These are phyloP conservation scores for Amanita thiersii DNA, from an alignment of 768 basidiomycete species.

Conservation along the genomic window DNA sequence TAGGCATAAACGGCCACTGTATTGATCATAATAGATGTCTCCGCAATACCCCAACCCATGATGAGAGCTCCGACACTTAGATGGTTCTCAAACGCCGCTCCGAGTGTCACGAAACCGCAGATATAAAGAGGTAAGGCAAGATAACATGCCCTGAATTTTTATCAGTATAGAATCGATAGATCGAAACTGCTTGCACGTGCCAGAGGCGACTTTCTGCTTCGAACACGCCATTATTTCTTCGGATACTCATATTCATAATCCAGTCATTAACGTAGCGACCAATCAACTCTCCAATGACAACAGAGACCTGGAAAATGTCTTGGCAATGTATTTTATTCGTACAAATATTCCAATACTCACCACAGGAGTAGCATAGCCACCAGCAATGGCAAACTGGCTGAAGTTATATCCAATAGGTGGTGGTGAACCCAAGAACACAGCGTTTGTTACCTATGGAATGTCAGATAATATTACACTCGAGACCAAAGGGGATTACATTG, in stretches of 20 bases:
- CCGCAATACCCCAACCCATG: conserved; percentile 61
- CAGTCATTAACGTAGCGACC: conserved; percentile 49
- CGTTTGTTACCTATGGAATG: conserved; percentile 46
- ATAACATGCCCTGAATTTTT: conserved; percentile 47
- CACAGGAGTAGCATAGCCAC: conserved; percentile 47
- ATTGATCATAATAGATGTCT: conserved; percentile 46
- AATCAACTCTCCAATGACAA: conserved; percentile 41
- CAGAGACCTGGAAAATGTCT: too few relatives aligned
- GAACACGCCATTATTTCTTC: conserved; percentile 47
- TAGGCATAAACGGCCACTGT: conserved; percentile 54
- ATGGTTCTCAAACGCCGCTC: conserved; percentile 45
- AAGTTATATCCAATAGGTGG: conserved; percentile 49
- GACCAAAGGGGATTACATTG: conserved; percentile 28
- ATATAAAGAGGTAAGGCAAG: conserved; percentile 53
- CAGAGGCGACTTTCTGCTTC: conserved; percentile 56
- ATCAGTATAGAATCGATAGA: not conserved
- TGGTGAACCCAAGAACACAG: conserved; percentile 53
- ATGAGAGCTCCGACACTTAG: conserved; percentile 44
- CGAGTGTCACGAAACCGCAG: conserved; percentile 52
- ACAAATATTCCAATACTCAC: too few relatives aligned
- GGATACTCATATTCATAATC: conserved; percentile 37
- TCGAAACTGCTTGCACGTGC: conserved; percentile 20
- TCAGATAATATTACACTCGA: not conserved
- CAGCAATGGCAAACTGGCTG: conserved; percentile 40
- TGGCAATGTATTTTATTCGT: too few relatives aligned